Conservation (phyloP, 805 yeast species). For the Kluyveromyces aestuarii region DNA sequence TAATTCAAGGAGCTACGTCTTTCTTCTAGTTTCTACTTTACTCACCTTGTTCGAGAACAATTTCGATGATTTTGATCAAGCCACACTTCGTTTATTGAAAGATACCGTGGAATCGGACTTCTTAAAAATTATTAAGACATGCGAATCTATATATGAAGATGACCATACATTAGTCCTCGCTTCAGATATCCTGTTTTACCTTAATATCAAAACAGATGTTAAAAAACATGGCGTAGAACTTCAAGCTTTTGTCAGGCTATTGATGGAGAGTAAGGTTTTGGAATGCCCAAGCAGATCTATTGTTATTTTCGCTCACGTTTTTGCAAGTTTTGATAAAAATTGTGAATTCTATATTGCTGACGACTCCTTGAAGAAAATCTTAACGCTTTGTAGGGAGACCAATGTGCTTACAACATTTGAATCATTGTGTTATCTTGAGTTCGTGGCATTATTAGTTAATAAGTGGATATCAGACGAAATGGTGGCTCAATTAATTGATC, state of each 20-base stretch:
- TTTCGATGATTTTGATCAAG: constrained; percentile 8
- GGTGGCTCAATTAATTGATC: constrained; percentile 9
- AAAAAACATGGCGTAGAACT: constrained; percentile 37
- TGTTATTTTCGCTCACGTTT: constrained; percentile 34
- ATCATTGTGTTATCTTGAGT: constrained; percentile 21
- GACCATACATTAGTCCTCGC: constrained; percentile 18
- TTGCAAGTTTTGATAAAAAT: constrained; percentile 44
- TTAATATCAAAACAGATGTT: constrained; percentile 25
- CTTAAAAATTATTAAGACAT: constrained; percentile 6
- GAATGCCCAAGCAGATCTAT: constrained; percentile 27
- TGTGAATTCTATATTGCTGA: constrained; percentile 6
- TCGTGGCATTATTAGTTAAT: constrained; percentile 19
- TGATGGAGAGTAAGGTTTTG: constrained; percentile 22
- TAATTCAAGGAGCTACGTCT: constrained; percentile 17
- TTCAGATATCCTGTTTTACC: constrained; percentile 29
- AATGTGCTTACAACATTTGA: constrained; percentile 10
- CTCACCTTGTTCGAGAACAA: constrained; percentile 22
- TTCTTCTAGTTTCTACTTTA: constrained; percentile 19
- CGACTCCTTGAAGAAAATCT: constrained; percentile 3
- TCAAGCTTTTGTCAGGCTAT: constrained; percentile 30
- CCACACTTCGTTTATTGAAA: constrained; percentile 12
- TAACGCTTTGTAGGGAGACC: background rate
- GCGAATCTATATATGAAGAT: constrained; percentile 12
- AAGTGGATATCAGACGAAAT: constrained; percentile 20
- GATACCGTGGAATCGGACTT: constrained; percentile 13